Base-by-base conservation (phyloP, 2,329 filamentous ascomycete genomes). In the Thielaviopsis euricoi region DNA sequence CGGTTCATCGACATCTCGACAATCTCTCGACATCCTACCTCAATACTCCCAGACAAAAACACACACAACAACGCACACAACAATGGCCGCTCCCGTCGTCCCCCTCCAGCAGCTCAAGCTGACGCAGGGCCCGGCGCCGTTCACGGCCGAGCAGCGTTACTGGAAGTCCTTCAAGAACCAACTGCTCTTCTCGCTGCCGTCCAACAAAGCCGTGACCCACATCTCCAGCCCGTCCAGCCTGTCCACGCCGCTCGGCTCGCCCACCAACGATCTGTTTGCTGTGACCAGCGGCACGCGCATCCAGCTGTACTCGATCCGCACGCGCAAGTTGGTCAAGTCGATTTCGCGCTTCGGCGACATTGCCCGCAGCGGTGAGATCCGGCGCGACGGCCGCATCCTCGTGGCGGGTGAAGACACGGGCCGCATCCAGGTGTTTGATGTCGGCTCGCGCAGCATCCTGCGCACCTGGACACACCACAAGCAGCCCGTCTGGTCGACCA, bases 131-230 rank as follows among this genome's bases (percentile, higher is more conserved):
- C 89, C 89, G 59, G 84, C 86, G 48, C 85, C 88, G 57, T 73
- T 91, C 53, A 95, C 91, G 6, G 85, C 90, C 33, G 93, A 98
- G 74, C 90, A 97, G 73, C 81, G 85, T 63, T 97, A 97, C 77
- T 98, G 94, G 94, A 86, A 86, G 68, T 85, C 86, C 13, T 98
- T 98, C 76, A 89, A 88, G 73, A 93, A 90, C 64, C 87, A 90
- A 63, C 82, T 95, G 59, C 83, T 91, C 61, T 83, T 97, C 62
- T 87, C 93, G 52, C 95, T 91, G 62, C 89, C 90, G 63, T 89
- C 93, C 63, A 87, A 88, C 67, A 89, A 87, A 69, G 86, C 89
- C 52, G 82, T 98, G 66, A 95, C 89, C 37, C 85, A 94, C 70
- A 95, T 98, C 69, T 90, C 87, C 54, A 85, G 84, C 26, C 62